Evolutionary conservation across 1,284 basidiomycete genomes (phyloP).

Genomic region (Puccinia horiana): DNA sequence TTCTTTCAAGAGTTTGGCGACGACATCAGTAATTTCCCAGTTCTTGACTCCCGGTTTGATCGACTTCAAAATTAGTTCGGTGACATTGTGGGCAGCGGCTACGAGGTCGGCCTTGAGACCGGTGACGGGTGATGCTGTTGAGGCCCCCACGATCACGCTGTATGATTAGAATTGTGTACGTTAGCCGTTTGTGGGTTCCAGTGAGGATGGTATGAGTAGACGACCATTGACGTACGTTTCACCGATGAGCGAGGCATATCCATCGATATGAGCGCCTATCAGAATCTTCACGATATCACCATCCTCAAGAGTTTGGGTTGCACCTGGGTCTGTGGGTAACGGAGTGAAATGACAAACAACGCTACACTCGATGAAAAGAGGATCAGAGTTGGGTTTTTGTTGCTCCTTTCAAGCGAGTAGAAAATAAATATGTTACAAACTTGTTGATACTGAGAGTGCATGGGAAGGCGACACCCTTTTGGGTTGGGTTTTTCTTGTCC

Average conservation of each 20-base stretch:
- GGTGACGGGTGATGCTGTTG: slow-evolving; percentile 71
- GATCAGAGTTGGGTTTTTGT: neutral
- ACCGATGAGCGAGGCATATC: slow-evolving; percentile 78
- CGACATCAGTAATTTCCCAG: slow-evolving; percentile 86
- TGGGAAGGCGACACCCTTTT: slow-evolving; percentile 49
- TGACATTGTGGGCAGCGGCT: slow-evolving; percentile 88
- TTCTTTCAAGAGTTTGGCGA: slow-evolving; percentile 67
- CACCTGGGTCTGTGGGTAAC: slow-evolving; percentile 65
- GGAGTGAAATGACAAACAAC: slow-evolving; percentile 66
- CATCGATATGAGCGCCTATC: slow-evolving; percentile 95
- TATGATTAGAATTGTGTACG: neutral
- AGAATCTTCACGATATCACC: slow-evolving; percentile 94
- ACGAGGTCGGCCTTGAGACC: slow-evolving; percentile 85
- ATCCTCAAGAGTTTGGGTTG: slow-evolving; percentile 76
- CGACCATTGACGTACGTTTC: slow-evolving; percentile 67
- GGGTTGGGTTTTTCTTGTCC: slow-evolving; percentile 48
- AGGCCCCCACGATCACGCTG: slow-evolving; percentile 74
- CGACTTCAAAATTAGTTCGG: slow-evolving; percentile 71
- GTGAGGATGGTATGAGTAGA: neutral
- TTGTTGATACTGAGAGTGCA: slow-evolving; percentile 49
- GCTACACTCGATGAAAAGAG: slow-evolving; percentile 82
- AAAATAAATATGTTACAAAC: slow-evolving; percentile 15
- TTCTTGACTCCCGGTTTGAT: slow-evolving; percentile 74
- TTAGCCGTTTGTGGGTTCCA: neutral
- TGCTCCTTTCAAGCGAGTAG: neutral